Percentiles rank a stretch among this genome's conserved stretches.
Evolutionary conservation across 1,284 basidiomycete genomes (phyloP).

Genomic region (Rhodotorula sp.): DNA sequence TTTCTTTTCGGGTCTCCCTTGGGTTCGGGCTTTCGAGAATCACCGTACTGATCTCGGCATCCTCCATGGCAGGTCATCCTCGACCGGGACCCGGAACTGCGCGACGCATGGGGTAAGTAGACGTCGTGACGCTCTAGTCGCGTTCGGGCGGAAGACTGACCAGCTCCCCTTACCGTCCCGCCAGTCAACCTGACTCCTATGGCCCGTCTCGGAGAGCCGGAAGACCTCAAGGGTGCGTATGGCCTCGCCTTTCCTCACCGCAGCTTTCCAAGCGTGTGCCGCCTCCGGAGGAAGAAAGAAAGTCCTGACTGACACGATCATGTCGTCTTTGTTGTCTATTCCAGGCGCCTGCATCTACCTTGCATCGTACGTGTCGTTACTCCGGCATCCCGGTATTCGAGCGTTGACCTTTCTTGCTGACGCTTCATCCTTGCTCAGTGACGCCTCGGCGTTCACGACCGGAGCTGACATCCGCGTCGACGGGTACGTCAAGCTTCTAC

Average conservation of each 20-base stretch:
- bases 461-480: conserved; percentile 80
- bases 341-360: conserved; percentile 72
- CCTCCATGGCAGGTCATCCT: conserved; percentile 25
- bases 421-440: conserved; percentile 46
- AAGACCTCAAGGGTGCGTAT: conserved; percentile 62
- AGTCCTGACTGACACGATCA: too few species aligned
- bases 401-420: neutral
- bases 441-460: conserved; percentile 82
- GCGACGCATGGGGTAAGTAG: conserved; percentile 4
- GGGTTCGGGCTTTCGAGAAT: too few species aligned
- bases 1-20: too few species aligned
- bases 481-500: conserved; percentile 52
- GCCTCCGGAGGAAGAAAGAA: too few species aligned
- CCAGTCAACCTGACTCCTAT: too few species aligned
- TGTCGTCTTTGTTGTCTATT: too few species aligned
- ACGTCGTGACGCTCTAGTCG: neutral
- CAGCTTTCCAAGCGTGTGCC: too few species aligned
- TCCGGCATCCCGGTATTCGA: neutral
- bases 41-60: too few species aligned
- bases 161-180: conserved; percentile 62
- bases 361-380: conserved; percentile 54
- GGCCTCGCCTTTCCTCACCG: conserved; percentile 48
- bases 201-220: conserved; percentile 55
- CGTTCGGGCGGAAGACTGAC: neutral
- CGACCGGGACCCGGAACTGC: conserved; percentile 36